phyloP scores from a whole-genome alignment of 345 rosid genomes.

The Adansonia digitata region DNA sequence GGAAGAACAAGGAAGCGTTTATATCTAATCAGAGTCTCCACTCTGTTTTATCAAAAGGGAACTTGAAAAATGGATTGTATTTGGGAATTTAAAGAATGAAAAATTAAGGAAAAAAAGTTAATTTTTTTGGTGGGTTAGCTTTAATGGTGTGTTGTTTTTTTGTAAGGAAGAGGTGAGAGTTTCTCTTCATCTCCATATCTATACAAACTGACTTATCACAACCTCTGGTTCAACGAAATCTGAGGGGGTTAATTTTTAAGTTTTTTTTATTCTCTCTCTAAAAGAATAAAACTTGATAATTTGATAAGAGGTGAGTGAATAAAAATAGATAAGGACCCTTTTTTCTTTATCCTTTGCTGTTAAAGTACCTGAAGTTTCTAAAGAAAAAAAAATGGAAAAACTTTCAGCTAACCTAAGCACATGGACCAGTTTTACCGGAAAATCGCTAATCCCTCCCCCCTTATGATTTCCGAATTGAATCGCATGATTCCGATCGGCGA shows the following conservation, averaged over 20 bases:
- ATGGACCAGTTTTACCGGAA: neutral
- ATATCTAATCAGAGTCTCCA: conserved; percentile 29
- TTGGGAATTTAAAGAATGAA: conserved; percentile 10
- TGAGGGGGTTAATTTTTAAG: conserved; percentile 8
- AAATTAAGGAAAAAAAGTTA: conserved; percentile 13
- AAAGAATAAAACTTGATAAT: conserved; percentile 1
- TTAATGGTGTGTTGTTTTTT: neutral
- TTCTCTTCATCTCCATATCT: conserved; percentile 33
- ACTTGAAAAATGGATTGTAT: conserved; percentile 12
- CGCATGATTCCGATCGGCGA: neutral
- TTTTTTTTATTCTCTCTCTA: neutral
- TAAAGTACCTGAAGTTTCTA: neutral
- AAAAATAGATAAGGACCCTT: neutral
- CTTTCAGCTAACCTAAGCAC: neutral
- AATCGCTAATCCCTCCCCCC: neutral
- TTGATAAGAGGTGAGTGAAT: neutral
- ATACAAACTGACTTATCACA: conserved; percentile 23
- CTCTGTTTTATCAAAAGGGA: conserved; percentile 1
- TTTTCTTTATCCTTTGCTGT: neutral
- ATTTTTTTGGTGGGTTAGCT: neutral
- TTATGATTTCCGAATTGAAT: neutral
- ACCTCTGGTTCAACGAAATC: conserved; percentile 21
- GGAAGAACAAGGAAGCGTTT: conserved; percentile 28
- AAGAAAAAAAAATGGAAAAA: too few relatives aligned
- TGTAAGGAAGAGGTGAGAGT: conserved; percentile 17